Evolutionary conservation across 2,329 filamentous ascomycete genomes (phyloP).

Genomic region (Pseudocercospora musae): DNA sequence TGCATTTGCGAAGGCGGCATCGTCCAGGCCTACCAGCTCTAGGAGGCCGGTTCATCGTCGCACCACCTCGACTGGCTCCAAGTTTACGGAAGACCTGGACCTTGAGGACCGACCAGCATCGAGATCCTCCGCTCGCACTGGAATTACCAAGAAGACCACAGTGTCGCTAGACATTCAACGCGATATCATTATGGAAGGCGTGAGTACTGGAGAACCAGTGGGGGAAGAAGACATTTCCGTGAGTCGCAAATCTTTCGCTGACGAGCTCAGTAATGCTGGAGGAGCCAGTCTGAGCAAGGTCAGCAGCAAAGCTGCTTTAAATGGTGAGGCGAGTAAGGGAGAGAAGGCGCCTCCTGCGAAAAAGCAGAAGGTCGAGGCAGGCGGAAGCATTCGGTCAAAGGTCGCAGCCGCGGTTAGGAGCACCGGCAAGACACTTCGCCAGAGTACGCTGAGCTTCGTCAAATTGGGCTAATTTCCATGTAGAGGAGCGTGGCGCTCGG

Average conservation of each 20-base stretch:
- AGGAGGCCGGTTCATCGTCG: slow-evolving; percentile 9
- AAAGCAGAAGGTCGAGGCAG: slow-evolving; percentile 7
- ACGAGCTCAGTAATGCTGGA: slow-evolving; percentile 6
- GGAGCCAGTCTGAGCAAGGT: slow-evolving; percentile 8
- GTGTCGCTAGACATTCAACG: slow-evolving; percentile 16
- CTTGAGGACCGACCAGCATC: slow-evolving; percentile 13
- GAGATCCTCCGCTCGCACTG: slow-evolving; percentile 11
- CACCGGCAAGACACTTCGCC: slow-evolving; percentile 11
- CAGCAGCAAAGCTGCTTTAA: not conserved
- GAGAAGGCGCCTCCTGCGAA: not conserved
- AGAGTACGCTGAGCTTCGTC: slow-evolving; percentile 17
- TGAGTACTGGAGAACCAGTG: not conserved
- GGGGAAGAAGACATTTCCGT: slow-evolving; percentile 11
- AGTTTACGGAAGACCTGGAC: slow-evolving; percentile 20
- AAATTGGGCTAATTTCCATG: slow-evolving; percentile 1
- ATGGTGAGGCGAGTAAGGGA: slow-evolving; percentile 2
- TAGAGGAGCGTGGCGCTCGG: not conserved
- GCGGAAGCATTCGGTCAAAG: slow-evolving; percentile 13
- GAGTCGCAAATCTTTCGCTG: slow-evolving; percentile 1
- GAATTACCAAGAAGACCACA: slow-evolving; percentile 18
- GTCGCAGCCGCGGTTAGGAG: slow-evolving; percentile 13
- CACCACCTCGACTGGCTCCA: slow-evolving; percentile 22
- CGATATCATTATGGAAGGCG: slow-evolving; percentile 10
- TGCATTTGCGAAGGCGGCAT: slow-evolving; percentile 9
- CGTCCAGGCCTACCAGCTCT: slow-evolving; percentile 1